Evolutionary conservation across 1,284 basidiomycete genomes (phyloP), one percentile per base, ranked within the genome.

Genomic region (Pholiota adiposa): DNA sequence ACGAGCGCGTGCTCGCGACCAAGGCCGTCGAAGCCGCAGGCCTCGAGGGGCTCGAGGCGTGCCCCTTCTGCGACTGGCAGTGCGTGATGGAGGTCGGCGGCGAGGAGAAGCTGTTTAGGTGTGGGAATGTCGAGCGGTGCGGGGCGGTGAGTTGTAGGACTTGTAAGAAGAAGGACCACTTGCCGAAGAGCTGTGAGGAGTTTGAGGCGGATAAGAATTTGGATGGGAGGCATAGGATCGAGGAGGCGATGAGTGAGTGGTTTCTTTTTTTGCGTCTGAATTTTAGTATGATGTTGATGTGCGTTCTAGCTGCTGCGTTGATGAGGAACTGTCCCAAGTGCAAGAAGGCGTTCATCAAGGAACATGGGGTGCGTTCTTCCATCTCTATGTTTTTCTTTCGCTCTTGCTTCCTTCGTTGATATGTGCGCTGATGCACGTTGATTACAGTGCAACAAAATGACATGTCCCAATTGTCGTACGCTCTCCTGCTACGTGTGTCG

Each of bases 161-260:
- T 57, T 96, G 94, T 73, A 90, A 90, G 76, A 88, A 88, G 65
- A 74, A 77, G 64, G 91, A 94, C 69, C 93, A 95, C 76, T 72
- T 94, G n/a, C 93, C 94, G 2, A 94, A 87, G 74, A 89, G 79
- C n/a, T 96, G 94, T 69, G 83, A 92, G 79, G 90, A 94, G 73
- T 77, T 83, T 60, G 88, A 89, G 61, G 81, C 86, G 6, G 92
- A 94, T 69, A 85, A 83, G 61, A 83, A 85, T 57, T 73, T 94
- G 7, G 84, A 92, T 72, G 87, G 83, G 9, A 82, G 87, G 51
- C 93, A 96, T 75, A 72, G 81, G 0, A 81, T 96, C 36, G 94
- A 96, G 69, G 94, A 96, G 71, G 94, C 93, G 3, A 95, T 96
- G 93, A 92, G 90, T 90, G 66, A 50, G 85, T 66, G 11, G 4